Evolutionary conservation across 2,329 filamentous ascomycete genomes (phyloP), one percentile per base, ranked within the genome.

Genomic region (Ampelomyces quisqualis): DNA sequence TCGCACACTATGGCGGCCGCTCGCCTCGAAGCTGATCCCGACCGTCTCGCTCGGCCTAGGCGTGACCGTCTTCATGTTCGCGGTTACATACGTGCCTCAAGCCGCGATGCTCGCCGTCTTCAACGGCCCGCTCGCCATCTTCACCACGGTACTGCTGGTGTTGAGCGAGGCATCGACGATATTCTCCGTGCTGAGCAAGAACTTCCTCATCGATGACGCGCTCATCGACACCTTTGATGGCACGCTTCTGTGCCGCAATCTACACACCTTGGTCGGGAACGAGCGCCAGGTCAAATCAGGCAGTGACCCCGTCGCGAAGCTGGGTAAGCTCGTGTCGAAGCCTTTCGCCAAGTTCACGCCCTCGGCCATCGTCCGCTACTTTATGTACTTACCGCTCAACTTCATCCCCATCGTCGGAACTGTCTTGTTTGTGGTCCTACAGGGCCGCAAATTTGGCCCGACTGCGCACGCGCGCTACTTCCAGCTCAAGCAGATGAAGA

Each of bases 371-470:
- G 72, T 95, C 26, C 77, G 88, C 28, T 91, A 91, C 58, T 64
- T 95, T 49, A 80, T 96, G 71, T 93, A 94, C 64, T 75, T 95
- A 28, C 90, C 91, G 8, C 77, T 97, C 46, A 97, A 96, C 72
- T 90, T 95, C 64, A 90, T 97, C 37, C 91, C 91, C 0, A 78
- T 96, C 0, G 80, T 95, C 13, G 91, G 91, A 5, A 95, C 90
- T 0, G 73, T 83, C 6, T 72, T 90, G 4, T 97, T 95, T 67
- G 78, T 96, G 22, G 65, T 86, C 19, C 65, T 94, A 11, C 89
- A 95, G 68, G 73, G 70, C 13, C 67, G 67, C 57, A 73, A 72
- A 43, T 64, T 71, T 18, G 81, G 77, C 2, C 80, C 81, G 27
- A 71, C 71, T 1, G 73, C 75, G 24, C 77, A 81, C 60, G 64